Evolutionary conservation across 75 land plant species (phyloP).

Genomic region (Selaginella moellendorffii): DNA sequence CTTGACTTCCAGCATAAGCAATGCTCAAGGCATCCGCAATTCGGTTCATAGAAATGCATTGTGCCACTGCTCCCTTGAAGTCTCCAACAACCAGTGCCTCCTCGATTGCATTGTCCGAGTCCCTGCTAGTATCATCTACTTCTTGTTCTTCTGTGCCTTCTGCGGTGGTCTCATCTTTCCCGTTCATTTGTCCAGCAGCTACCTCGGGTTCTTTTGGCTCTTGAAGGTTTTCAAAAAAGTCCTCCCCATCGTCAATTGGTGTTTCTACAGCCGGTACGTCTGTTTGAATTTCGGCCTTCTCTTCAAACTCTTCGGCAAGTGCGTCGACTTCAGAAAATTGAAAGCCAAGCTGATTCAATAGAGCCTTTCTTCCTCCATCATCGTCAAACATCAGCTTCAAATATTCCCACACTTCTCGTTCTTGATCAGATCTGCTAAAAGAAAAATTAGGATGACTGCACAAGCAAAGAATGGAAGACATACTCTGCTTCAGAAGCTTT

Average conservation of each 20-base stretch:
- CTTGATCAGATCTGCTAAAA: conserved; percentile 60
- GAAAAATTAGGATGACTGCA: background rate
- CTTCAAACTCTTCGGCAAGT: background rate
- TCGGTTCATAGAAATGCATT: conserved; percentile 59
- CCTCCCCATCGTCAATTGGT: conserved; percentile 68
- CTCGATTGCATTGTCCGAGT: conserved; percentile 35
- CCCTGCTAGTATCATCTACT: conserved; percentile 36
- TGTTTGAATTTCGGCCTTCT: background rate
- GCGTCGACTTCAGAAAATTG: background rate
- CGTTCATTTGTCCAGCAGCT: background rate
- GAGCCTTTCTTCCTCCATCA: conserved; percentile 56
- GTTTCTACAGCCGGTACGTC: conserved; percentile 6
- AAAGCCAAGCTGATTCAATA: background rate
- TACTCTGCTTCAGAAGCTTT: conserved; percentile 60
- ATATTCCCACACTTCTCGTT: conserved; percentile 76
- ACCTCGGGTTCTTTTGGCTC: conserved; percentile 33
- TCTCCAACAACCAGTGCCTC: conserved; percentile 77
- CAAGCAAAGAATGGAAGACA: conserved; percentile 6
- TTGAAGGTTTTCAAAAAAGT: conserved; percentile 83
- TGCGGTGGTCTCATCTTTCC: background rate
- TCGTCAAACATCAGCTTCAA: conserved; percentile 91
- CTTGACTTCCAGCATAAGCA: conserved; percentile 61
- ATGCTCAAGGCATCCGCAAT: conserved; percentile 92
- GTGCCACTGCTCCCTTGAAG: conserved; percentile 68
- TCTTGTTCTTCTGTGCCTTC: conserved; percentile 11